These are phyloP conservation scores for Mytilinidion resinicola DNA, from an alignment of 495 filamentous ascomycete species.

Conservation along the genomic window DNA sequence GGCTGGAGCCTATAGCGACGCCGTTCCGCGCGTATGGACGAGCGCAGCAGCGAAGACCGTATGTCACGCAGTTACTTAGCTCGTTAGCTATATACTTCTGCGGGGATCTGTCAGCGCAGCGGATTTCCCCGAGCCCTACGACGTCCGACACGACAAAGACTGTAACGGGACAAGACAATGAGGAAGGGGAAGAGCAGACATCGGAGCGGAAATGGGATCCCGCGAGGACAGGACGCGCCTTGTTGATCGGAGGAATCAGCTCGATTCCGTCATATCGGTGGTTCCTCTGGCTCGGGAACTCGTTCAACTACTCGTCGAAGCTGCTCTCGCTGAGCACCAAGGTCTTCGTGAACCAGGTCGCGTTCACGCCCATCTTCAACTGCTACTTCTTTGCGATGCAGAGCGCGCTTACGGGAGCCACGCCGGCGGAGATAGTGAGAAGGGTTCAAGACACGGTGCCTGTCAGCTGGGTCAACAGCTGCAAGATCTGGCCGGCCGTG, in stretches of 20 bases:
- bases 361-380: constrained; percentile 85
- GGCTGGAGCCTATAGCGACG: constrained; percentile 28
- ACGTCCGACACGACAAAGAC: constrained; percentile 9
- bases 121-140: constrained; percentile 33
- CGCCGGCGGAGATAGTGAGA: constrained; percentile 54
- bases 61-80: constrained; percentile 68
- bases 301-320: constrained; percentile 76
- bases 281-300: constrained; percentile 73
- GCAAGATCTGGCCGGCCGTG: constrained; percentile 86
- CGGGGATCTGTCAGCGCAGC: constrained; percentile 77
- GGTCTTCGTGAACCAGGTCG: constrained; percentile 71
- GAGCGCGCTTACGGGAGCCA: constrained; percentile 53
- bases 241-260: constrained; percentile 63
- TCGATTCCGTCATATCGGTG: constrained; percentile 77
- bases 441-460: constrained; percentile 72
- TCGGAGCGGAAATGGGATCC: constrained; percentile 53
- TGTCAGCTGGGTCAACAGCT: constrained; percentile 65
- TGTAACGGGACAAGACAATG: background rate
- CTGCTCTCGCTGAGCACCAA: constrained; percentile 42
- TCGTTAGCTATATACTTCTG: constrained; percentile 71
- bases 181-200: background rate
- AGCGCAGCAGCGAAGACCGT: constrained; percentile 62
- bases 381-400: constrained; percentile 90
- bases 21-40: constrained; percentile 65
- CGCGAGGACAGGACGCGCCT: constrained; percentile 58